Evolutionary conservation across 371 early-diverging fungal genomes (phyloP).

Genomic region (Mucor velutinosus): DNA sequence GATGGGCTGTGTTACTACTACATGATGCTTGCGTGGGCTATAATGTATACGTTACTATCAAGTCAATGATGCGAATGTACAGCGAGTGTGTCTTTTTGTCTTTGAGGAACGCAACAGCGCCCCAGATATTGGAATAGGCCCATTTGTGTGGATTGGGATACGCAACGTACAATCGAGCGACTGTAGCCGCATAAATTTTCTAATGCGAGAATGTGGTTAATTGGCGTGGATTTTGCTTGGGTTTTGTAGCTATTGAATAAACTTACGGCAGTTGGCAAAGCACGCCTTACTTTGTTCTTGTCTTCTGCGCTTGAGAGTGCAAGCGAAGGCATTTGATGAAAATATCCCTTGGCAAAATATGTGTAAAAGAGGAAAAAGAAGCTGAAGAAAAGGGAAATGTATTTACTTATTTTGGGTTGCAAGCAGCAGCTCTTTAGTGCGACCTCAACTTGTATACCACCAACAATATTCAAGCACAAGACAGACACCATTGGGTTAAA

Average conservation of each 20-base stretch:
- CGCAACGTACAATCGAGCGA: conserved; percentile 85
- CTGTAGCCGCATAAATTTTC: conserved; percentile 86
- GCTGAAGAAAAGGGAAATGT: neutral
- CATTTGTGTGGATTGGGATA: conserved; percentile 71
- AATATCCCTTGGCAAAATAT: neutral
- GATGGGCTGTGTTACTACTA: neutral
- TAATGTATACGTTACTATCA: conserved; percentile 53
- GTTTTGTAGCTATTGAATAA: no score
- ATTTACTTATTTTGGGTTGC: neutral
- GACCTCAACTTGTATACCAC: neutral
- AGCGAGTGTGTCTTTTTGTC: conserved; percentile 66
- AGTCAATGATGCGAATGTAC: conserved; percentile 79
- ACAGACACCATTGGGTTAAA: neutral
- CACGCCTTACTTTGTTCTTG: conserved; percentile 51
- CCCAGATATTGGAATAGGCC: conserved; percentile 80
- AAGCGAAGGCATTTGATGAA: conserved; percentile 42
- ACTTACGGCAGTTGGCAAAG: conserved; percentile 51
- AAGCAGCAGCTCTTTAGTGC: neutral
- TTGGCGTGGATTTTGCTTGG: neutral
- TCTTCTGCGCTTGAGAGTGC: conserved; percentile 53
- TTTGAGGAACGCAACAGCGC: conserved; percentile 76
- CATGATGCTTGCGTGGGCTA: neutral
- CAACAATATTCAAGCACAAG: neutral
- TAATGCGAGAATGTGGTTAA: conserved; percentile 16
- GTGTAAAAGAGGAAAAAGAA: neutral